Conservation (phyloP, 768 basidiomycete genomes). For the Phylloporus rhodoxanthus region DNA sequence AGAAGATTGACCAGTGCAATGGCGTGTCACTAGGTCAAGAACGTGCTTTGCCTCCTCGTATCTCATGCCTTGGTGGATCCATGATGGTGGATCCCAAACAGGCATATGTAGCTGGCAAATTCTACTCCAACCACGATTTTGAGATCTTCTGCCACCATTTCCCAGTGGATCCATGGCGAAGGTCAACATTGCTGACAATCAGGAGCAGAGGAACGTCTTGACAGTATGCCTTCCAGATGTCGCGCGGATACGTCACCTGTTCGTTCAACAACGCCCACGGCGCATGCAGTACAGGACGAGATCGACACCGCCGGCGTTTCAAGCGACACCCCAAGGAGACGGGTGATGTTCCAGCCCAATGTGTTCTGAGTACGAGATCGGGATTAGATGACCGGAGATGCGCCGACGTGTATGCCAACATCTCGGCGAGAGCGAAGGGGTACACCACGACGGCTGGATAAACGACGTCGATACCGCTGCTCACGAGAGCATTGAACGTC, state of each 20-base stretch:
- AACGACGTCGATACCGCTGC: conserved; percentile 15
- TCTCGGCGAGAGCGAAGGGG: not conserved
- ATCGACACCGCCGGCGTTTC: conserved; percentile 11
- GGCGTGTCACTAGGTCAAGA: conserved; percentile 10
- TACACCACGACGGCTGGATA: conserved; percentile 13
- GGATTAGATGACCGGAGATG: not conserved
- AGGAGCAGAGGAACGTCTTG: conserved; percentile 14
- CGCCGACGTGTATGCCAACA: not conserved
- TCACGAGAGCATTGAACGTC: conserved; percentile 24
- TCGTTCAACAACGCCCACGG: conserved; percentile 29
- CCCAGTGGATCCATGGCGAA: conserved; percentile 14
- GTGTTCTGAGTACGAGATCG: conserved; percentile 12
- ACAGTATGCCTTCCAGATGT: conserved; percentile 22
- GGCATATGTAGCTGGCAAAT: conserved; percentile 16
- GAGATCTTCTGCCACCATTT: conserved; percentile 18
- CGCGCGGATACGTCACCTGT: conserved; percentile 27
- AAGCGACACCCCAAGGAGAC: conserved; percentile 10
- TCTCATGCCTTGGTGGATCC: conserved; percentile 10
- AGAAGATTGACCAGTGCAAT: conserved; percentile 5
- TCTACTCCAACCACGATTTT: conserved; percentile 1
- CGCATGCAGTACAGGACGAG: conserved; percentile 36
- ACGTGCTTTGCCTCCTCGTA: conserved; percentile 14
- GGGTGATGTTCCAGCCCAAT: conserved; percentile 16
- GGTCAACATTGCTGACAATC: conserved; percentile 11
- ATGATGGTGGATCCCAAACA: conserved; percentile 14